Evolutionary conservation across 306 rosid genomes (phyloP).

Genomic region (Trichosanthes cucumerina): DNA sequence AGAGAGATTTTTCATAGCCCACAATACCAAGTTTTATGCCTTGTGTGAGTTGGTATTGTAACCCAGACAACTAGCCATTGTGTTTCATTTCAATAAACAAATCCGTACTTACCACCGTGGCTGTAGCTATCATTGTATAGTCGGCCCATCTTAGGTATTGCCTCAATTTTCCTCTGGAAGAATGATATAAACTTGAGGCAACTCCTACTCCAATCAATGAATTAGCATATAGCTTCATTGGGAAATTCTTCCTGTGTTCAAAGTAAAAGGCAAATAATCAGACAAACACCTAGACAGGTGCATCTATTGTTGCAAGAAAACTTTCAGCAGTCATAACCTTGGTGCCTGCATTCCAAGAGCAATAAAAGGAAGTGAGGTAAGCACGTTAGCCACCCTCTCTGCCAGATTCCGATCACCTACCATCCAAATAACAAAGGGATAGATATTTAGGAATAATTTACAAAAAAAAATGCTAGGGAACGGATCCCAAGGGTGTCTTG

Average conservation of each 20-base stretch:
- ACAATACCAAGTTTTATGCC: not conserved
- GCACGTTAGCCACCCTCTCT: conserved; percentile 76
- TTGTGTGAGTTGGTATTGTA: not conserved
- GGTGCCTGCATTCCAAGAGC: conserved; percentile 80
- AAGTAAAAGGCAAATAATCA: conserved; percentile 7
- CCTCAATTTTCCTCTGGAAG: conserved; percentile 68
- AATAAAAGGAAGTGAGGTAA: conserved; percentile 82
- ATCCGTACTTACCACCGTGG: conserved; percentile 69
- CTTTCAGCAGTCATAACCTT: conserved; percentile 39
- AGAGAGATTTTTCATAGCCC: not conserved
- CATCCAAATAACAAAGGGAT: not conserved
- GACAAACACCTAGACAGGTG: conserved; percentile 2
- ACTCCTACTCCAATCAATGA: conserved; percentile 97
- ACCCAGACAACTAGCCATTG: not conserved
- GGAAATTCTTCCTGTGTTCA: conserved; percentile 58
- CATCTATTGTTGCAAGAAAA: conserved; percentile 5
- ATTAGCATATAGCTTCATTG: conserved; percentile 79
- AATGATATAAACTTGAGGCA: conserved; percentile 85
- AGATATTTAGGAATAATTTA: not conserved
- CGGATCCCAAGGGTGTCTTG: not conserved
- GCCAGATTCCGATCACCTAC: conserved; percentile 63
- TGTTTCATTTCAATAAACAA: not conserved
- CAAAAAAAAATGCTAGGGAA: conserved; percentile 1
- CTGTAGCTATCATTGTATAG: conserved; percentile 89
- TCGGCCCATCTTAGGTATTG: conserved; percentile 81